These are phyloP conservation scores for Calcarisporium arbuscula DNA, from an alignment of 2,329 filamentous ascomycete genomes.

Conservation along the genomic window DNA sequence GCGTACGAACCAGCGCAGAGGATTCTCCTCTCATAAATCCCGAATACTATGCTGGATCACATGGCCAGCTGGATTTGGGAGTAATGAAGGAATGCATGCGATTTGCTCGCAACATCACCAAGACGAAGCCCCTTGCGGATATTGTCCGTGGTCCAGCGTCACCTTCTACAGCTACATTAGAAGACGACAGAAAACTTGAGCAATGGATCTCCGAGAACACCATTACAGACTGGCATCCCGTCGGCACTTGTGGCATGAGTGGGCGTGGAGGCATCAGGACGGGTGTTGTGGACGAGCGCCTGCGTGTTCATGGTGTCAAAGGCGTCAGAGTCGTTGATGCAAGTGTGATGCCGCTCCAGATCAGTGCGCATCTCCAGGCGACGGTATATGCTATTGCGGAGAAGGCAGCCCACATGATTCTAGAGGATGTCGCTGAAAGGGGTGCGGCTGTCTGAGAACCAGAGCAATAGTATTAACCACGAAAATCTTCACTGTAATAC, in stretches of 20 bases:
- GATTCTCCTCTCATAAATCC: slow-evolving; percentile 33
- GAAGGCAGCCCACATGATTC: slow-evolving; percentile 23
- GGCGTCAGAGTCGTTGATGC: slow-evolving; percentile 17
- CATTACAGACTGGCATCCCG: slow-evolving; percentile 32
- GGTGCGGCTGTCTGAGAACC: too few relatives aligned
- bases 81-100: slow-evolving; percentile 34
- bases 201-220: slow-evolving; percentile 23
- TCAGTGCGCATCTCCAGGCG: slow-evolving; percentile 19
- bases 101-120: slow-evolving; percentile 32
- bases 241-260: slow-evolving; percentile 28
- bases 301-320: slow-evolving; percentile 18
- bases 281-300: slow-evolving; percentile 21
- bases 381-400: slow-evolving; percentile 26
- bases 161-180: slow-evolving; percentile 14
- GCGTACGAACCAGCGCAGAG: slow-evolving; percentile 13
- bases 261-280: slow-evolving; percentile 20
- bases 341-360: slow-evolving; percentile 20
- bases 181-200: slow-evolving; percentile 10
- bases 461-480: too few relatives aligned
- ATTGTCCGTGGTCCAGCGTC: slow-evolving; percentile 26
- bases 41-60: slow-evolving; percentile 29
- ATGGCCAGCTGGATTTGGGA: slow-evolving; percentile 35
- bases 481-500: too few relatives aligned
- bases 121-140: slow-evolving; percentile 27
- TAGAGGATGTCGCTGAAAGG: slow-evolving; percentile 21